Evolutionary conservation across 306 rosid species (phyloP).

Genomic region (Quercus variabilis): DNA sequence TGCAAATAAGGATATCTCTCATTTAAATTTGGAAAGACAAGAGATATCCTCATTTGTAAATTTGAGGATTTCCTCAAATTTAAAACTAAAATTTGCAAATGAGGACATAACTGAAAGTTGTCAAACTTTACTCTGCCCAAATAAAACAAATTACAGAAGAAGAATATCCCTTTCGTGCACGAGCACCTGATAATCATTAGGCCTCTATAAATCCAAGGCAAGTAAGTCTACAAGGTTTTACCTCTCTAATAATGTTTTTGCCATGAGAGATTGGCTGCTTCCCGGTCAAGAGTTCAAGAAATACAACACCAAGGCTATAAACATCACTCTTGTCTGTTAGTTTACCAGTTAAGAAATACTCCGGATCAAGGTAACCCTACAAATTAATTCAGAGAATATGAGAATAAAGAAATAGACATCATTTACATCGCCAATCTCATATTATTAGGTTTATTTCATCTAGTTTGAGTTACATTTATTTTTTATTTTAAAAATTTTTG

Average conservation of each 20-base stretch:
- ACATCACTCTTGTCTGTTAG: background rate
- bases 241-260: conserved; percentile 95
- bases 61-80: no score
- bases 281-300: conserved; percentile 85
- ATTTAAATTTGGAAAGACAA: no score
- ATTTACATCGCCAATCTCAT: background rate
- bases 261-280: conserved; percentile 95
- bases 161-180: background rate
- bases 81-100: no score
- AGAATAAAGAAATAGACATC: background rate
- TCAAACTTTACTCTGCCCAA: no score
- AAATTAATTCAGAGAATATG: conserved; percentile 18
- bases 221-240: conserved; percentile 18
- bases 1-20: no score
- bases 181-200: background rate
- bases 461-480: background rate
- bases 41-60: no score
- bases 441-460: background rate
- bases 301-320: conserved; percentile 51
- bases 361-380: conserved; percentile 11
- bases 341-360: background rate
- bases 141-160: background rate
- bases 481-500: background rate
- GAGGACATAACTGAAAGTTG: background rate
- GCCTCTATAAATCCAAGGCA: background rate